Evolutionary conservation across 2,329 filamentous ascomycete genomes (phyloP).

Genomic region (Ophiostoma sp.): DNA sequence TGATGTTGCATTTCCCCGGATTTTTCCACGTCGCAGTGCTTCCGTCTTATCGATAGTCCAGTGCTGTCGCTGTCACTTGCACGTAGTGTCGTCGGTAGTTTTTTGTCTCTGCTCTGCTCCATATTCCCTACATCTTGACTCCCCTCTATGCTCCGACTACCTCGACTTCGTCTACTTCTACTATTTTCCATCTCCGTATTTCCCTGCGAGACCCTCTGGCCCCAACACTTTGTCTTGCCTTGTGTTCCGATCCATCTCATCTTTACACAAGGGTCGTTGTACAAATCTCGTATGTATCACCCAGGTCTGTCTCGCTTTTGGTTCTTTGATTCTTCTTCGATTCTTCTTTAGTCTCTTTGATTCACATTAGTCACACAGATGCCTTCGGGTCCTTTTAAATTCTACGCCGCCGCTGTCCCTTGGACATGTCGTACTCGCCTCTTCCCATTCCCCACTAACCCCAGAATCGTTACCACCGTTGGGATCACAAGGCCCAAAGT

Average conservation of each 20-base stretch:
- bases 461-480: background rate
- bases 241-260: background rate
- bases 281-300: too few relatives aligned
- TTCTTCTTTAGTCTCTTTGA: background rate
- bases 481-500: slow-evolving; percentile 1
- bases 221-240: background rate
- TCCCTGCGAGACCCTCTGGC: background rate
- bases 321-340: background rate
- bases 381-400: too few relatives aligned
- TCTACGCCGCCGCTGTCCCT: too few relatives aligned
- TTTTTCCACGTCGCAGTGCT: background rate
- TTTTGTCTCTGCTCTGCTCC: background rate
- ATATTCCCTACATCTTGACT: too few relatives aligned
- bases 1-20: slow-evolving; percentile 11
- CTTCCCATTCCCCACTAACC: slow-evolving; percentile 5
- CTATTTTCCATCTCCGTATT: background rate
- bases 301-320: background rate
- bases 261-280: background rate
- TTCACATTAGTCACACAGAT: too few relatives aligned
- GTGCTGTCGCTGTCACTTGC: background rate
- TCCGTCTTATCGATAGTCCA: background rate
- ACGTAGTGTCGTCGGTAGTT: background rate
- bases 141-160: background rate
- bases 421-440: background rate
- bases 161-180: too few relatives aligned